These are phyloP conservation scores for Dactylonectria estremocensis DNA, from an alignment of 2,329 filamentous ascomycete genomes.

Conservation along the genomic window DNA sequence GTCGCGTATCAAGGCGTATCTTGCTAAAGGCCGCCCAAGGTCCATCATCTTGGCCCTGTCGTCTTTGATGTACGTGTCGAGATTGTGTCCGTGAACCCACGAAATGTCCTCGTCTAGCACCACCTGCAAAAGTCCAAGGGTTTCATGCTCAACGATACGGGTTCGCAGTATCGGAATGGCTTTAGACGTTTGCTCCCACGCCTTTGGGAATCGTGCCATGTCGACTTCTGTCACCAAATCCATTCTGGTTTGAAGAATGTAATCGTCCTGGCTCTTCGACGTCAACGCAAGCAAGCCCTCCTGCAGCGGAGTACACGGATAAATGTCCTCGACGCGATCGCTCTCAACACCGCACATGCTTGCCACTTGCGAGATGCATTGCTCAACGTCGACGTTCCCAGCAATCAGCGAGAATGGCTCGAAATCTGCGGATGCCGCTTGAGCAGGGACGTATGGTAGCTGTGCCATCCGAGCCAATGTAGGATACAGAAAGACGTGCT, in stretches of 20 bases:
- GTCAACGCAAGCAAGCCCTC: constrained; percentile 22
- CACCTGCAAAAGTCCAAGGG: constrained; percentile 15
- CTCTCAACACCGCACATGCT: constrained; percentile 11
- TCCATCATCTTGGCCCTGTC: constrained; percentile 7
- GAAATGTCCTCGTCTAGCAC: constrained; percentile 10
- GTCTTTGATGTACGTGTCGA: constrained; percentile 12
- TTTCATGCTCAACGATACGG: constrained; percentile 18
- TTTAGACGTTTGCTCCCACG: constrained; percentile 10
- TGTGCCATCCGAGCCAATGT: constrained; percentile 23
- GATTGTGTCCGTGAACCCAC: neutral
- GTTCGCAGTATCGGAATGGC: constrained; percentile 20
- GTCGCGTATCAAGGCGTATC: constrained; percentile 16
- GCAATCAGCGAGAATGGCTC: constrained; percentile 22
- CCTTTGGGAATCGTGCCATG: constrained; percentile 1
- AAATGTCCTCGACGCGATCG: constrained; percentile 19
- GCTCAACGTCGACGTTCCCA: constrained; percentile 1
- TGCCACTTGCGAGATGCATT: constrained; percentile 19
- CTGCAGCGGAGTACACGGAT: constrained; percentile 20
- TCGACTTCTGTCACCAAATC: neutral
- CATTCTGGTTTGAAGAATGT: constrained; percentile 11
- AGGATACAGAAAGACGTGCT: constrained; percentile 24
- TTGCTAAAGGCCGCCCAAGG: neutral
- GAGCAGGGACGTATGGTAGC: constrained; percentile 14
- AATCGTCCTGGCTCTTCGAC: constrained; percentile 22
- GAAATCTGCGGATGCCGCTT: neutral